Evolutionary conservation across 805 yeast genomes (phyloP), one percentile per base, ranked within the genome.

Genomic region (Priceomyces medius): DNA sequence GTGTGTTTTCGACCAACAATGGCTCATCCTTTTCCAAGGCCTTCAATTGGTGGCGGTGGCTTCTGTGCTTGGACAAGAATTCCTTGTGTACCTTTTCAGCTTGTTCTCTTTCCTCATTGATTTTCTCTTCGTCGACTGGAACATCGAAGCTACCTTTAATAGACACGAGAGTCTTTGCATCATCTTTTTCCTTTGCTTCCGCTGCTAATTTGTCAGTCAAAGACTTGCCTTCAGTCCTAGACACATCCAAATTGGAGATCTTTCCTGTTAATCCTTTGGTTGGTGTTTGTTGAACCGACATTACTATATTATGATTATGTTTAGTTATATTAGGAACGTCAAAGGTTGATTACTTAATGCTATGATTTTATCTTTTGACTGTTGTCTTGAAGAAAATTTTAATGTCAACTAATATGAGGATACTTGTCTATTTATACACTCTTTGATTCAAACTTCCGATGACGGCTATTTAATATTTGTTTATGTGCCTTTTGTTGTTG

Each of bases 1-100:
- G 80, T 54, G 79, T 80, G 79, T 91, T 93, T 68, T 88, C 97
- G 39, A 64, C 59, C 57, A 91, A 77, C 57, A 91, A 68, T 1
- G 98, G 98, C 76, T 91, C 99, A 43, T 86, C 85, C 65, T 79
- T 79, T 73, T 91, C 97, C 56, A 79, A 54, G 47, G 72, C 87
- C 71, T 83, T 83, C 59, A 91, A 72, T 48, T 75, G 47, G 56
- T 81, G 86, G 71, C 95, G 83, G 63, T 85, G 89, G 21, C 76
- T 80, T 52, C 71, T 76, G 67, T 85, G 91, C 47, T 72, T 66
- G 27, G 63, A 62, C 57, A 85, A 71, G 65, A 85, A 85, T 36
- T 68, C 63, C 45, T 68, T 53, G 64, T 85, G 93, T 24, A 59
- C 66, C 20, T 63, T 65, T 41, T 61, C 59, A 21, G 50, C 55